Base-by-base conservation (phyloP, 306 rosid genomes). In the Quercus cerris region DNA sequence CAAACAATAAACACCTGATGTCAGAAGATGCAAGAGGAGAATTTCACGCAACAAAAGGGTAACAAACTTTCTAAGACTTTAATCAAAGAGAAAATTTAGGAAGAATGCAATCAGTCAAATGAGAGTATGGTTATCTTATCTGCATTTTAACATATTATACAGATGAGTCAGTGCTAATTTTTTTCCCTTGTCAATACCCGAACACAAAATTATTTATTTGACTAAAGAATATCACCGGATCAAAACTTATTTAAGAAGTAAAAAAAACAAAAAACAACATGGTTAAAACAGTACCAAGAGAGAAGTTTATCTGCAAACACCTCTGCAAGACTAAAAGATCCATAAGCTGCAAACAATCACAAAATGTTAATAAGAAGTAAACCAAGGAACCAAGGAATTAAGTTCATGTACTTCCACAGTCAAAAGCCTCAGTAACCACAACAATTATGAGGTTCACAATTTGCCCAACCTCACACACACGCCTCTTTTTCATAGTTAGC, bases 251-350 rank as follows among this genome's bases (percentile, higher is more conserved):
- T 49, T 49, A 17, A 49, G 54, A 38, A 68, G 11, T 35, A 17
- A 76, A 22, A 12, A 18, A 5, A 56, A 33, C 17, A 12, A 81
- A 75, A 58, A 11, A 28, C 38, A 81, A 15, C 38, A 61, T 1
- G 17, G 38, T 41, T 71, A 62, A 23, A 66, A 56, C 66, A 51
- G 15, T 85, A 85, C 91, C 93, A 82, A 75, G 88, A 87, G 70
- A 89, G 63, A 25, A 81, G 5, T 80, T 81, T 89, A 75, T 87
- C 91, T 9, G 87, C 74, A 76, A 81, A 81, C 30, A 73, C 82
- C 73, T 89, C 91, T n/a, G 78, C 93, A 1, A 57, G 76, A 68
- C 86, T 89, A 75, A 89, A 81, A 82, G 93, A 85, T 80, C 89
- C 93, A 89, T 83, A 87, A 38, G 84, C 93, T 89, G 91, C 83